phyloP scores from a whole-genome alignment of 306 rosid species.

The Quercus berberidifolia region DNA sequence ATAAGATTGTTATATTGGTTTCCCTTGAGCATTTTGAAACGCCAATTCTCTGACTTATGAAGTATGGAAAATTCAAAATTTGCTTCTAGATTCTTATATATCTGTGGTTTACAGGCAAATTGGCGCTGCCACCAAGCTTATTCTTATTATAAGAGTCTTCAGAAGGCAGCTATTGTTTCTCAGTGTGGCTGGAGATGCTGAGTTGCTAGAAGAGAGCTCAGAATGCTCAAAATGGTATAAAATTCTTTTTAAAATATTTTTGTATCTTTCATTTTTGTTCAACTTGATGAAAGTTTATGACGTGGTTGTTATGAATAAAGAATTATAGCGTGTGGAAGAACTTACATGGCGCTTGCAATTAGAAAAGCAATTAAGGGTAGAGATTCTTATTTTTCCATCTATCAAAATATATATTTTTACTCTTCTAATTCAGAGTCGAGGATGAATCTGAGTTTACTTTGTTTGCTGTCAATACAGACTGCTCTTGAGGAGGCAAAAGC shows the following conservation, averaged over 20 bases:
- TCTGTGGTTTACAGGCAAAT: constrained; percentile 56
- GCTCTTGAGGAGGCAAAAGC: constrained; percentile 96
- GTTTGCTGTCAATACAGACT: constrained; percentile 37
- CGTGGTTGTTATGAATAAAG: background rate
- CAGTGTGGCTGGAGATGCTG: constrained; percentile 97
- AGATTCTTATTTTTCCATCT: constrained; percentile 8
- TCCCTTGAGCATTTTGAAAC: no score
- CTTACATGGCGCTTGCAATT: constrained; percentile 99
- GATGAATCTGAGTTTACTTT: constrained; percentile 7
- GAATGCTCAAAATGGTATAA: constrained; percentile 88
- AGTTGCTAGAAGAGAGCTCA: constrained; percentile 91
- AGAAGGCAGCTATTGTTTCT: constrained; percentile 71
- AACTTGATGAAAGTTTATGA: no score
- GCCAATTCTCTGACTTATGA: no score
- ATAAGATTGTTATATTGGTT: no score
- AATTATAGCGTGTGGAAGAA: constrained; percentile 77
- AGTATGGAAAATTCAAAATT: no score
- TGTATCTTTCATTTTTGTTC: no score
- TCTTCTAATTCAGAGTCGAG: no score
- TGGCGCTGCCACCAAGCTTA: constrained; percentile 60
- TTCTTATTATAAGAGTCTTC: constrained; percentile 81
- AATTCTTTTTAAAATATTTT: background rate
- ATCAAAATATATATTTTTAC: no score
- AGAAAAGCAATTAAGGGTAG: constrained; percentile 93
- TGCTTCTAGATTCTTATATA: background rate